These are phyloP conservation scores for Gautieria morchelliformis DNA, from an alignment of 768 basidiomycete genomes.

Conservation along the genomic window DNA sequence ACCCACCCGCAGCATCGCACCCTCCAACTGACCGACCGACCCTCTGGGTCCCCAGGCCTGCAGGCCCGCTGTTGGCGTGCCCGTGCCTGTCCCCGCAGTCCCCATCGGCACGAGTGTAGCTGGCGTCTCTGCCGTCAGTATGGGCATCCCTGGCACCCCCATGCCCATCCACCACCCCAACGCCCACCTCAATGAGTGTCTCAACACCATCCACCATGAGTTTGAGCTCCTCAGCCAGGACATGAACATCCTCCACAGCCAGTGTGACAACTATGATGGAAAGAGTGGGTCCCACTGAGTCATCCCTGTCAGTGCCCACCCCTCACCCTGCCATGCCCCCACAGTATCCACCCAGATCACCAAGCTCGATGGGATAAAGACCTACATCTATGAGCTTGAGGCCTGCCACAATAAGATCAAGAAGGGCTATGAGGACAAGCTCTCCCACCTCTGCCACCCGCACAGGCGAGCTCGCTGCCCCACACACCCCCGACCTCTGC, in stretches of 20 bases:
- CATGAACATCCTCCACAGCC: conserved; percentile 52
- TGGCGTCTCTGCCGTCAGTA: neutral
- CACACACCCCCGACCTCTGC: too few species aligned
- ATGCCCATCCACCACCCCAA: conserved; percentile 14
- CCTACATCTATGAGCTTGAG: conserved; percentile 88
- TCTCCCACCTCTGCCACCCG: conserved; percentile 53
- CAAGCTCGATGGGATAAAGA: conserved; percentile 83
- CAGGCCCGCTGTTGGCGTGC: too few species aligned
- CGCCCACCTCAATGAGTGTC: conserved; percentile 59
- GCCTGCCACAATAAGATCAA: conserved; percentile 78
- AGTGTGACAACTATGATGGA: conserved; percentile 83
- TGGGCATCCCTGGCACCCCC: conserved; percentile 19
- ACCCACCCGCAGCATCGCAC: conserved; percentile 1
- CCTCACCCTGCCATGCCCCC: conserved; percentile 4
- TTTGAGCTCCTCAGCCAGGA: conserved; percentile 71
- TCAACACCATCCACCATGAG: conserved; percentile 77
- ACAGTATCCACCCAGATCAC: conserved; percentile 85
- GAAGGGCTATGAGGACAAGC: conserved; percentile 80
- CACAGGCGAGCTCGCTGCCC: too few species aligned
- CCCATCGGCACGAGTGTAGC: too few species aligned
- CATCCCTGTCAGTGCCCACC: neutral
- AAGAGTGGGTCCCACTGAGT: conserved; percentile 51
- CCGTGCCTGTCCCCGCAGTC: neutral
- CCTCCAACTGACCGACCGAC: conserved; percentile 31
- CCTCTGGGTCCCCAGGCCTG: too few species aligned